Evolutionary conservation across 768 basidiomycete species (phyloP).

Genomic region (Xerocomus potaroensis): DNA sequence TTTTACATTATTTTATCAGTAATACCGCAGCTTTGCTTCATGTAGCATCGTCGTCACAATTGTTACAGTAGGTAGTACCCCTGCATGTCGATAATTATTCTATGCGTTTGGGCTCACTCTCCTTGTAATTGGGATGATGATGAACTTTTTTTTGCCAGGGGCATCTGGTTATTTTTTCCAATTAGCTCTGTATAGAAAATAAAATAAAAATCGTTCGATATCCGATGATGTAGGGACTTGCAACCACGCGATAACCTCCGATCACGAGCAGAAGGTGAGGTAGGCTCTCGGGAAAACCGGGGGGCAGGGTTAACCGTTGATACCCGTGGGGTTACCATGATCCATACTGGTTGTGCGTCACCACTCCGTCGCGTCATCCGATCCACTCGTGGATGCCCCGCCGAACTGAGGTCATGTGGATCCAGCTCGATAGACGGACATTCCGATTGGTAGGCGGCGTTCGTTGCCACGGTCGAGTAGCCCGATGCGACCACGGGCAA

Average conservation of each 20-base stretch:
- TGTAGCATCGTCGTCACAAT: slow-evolving; percentile 27
- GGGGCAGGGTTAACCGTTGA: neutral
- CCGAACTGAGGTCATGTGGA: neutral
- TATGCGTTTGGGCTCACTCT: neutral
- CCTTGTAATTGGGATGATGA: too few relatives aligned
- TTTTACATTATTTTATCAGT: slow-evolving; percentile 32
- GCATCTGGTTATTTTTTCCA: too few relatives aligned
- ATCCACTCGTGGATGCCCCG: neutral
- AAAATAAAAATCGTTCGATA: too few relatives aligned
- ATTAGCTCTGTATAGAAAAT: too few relatives aligned
- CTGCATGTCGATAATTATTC: slow-evolving; percentile 12
- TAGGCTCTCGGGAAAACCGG: neutral
- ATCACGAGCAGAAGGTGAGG: too few relatives aligned
- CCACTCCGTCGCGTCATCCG: neutral
- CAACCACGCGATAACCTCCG: too few relatives aligned
- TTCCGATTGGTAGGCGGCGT: neutral
- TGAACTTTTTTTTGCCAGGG: too few relatives aligned
- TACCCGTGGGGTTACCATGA: too few relatives aligned
- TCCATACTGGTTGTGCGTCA: neutral
- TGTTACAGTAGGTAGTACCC: slow-evolving; percentile 13
- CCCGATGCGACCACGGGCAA: too few relatives aligned
- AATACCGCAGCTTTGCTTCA: slow-evolving; percentile 29
- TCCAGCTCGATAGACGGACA: neutral
- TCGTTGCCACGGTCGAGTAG: neutral
- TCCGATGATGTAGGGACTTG: too few relatives aligned